Evolutionary conservation across 202 grass and related monocot species (phyloP), one percentile per base, ranked within the genome.

Genomic region (Elaeis oleifera): DNA sequence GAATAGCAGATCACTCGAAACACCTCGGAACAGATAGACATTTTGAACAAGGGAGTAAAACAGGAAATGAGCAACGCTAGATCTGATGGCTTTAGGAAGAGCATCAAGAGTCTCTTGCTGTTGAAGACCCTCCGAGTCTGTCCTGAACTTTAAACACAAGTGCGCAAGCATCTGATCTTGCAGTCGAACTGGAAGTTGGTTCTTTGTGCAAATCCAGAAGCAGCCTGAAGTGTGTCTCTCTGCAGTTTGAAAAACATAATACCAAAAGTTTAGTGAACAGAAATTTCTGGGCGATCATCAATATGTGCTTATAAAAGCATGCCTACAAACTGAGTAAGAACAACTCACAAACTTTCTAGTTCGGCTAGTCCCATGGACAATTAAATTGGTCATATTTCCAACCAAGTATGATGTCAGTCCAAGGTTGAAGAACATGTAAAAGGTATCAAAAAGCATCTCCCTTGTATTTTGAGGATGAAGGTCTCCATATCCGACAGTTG

Each of bases 401-500:
- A 72, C 62, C 58, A 72, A 18, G 50, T 72, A 72, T 18, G 70
- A 51, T 49, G 58, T 72, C 50, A 72, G 50, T 58, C 70, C 70
- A 18, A 72, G 61, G 57, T 72, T 63, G 70, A 72, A 72, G 58
- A 72, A 59, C 70, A 72, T 72, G 70, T 63, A 59, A 4, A 72
- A 63, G 28, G 63, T 72, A 24, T 60, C 54, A 50, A 62, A 72
- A 5, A 72, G 18, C 59, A 48, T 63, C 70, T 72, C 70, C 17
- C 50, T 59, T 5, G 70, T 72, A 28, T 72, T 72, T 20, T 60
- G 24, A 6, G 70, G 49, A 27, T 72, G 70, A 9, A 72, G 18
- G 50, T 72, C 70, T 5, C 70, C 70, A 50, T 72, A 72, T 26
- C 70, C 70, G 62, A 85, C 83, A 28, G 78, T 79, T 24, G 23